Percentiles rank a stretch among this genome's conserved stretches.
phyloP scores from a whole-genome alignment of 2,329 filamentous ascomycete species.

The Rhynchosporium graminicola region DNA sequence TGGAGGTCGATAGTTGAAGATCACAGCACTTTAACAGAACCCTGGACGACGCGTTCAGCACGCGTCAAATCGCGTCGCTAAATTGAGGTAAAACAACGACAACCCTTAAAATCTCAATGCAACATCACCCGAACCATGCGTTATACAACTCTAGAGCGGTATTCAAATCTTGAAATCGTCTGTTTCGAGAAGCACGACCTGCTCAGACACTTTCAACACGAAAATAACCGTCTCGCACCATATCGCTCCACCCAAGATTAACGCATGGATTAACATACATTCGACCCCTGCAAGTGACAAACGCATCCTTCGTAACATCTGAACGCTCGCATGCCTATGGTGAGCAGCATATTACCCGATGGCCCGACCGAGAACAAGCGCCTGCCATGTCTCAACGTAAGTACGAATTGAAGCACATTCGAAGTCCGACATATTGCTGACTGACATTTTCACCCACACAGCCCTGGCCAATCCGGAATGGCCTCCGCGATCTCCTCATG shows the following conservation, averaged over 20 bases:
- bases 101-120: background rate
- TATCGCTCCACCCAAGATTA: background rate
- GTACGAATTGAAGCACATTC: slow-evolving; percentile 11
- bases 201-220: background rate
- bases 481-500: slow-evolving; percentile 67
- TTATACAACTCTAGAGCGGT: background rate
- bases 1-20: background rate
- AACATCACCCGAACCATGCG: background rate
- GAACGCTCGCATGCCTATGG: slow-evolving; percentile 10
- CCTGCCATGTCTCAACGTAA: slow-evolving; percentile 36
- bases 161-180: background rate
- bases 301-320: slow-evolving; percentile 29
- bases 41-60: slow-evolving; percentile 12
- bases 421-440: slow-evolving; percentile 2
- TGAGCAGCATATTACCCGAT: slow-evolving; percentile 18
- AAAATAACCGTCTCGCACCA: background rate
- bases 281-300: slow-evolving; percentile 25
- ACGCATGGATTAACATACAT: slow-evolving; percentile 22
- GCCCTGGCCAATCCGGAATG: slow-evolving; percentile 48
- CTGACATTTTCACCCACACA: slow-evolving; percentile 32
- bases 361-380: slow-evolving; percentile 1
- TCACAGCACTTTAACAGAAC: background rate
- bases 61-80: slow-evolving; percentile 12
- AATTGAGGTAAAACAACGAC: slow-evolving; percentile 5
- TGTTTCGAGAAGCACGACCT: background rate